Evolutionary conservation across 768 basidiomycete genomes (phyloP).

Genomic region (Boletus sp.): DNA sequence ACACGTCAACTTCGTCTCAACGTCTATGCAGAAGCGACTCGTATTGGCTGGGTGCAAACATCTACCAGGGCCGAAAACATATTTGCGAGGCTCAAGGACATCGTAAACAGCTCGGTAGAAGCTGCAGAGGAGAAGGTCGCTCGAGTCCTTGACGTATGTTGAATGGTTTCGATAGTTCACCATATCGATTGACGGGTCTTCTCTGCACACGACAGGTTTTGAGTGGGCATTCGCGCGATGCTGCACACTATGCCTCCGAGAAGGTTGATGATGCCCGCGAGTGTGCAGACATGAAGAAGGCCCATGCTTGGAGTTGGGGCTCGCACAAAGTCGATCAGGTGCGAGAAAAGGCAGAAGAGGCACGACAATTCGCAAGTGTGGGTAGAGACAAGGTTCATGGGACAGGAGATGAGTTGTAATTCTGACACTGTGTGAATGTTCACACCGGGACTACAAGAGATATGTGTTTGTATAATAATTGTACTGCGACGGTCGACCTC

Average conservation of each 20-base stretch:
- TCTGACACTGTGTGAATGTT: background rate
- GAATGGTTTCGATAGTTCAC: background rate
- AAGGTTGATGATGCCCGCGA: conserved; percentile 29
- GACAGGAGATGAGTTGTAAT: conserved; percentile 29
- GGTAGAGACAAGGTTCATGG: conserved; percentile 14
- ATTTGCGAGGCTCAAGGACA: conserved; percentile 59
- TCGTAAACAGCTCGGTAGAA: conserved; percentile 63
- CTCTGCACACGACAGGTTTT: conserved; percentile 30
- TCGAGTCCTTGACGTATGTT: conserved; percentile 37
- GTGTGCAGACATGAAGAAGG: conserved; percentile 17
- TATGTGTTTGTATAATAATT: background rate
- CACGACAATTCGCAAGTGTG: conserved; percentile 14
- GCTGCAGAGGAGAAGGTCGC: conserved; percentile 75
- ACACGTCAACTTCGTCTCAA: background rate
- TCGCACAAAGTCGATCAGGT: conserved; percentile 26
- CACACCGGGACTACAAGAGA: background rate
- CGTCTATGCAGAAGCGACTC: conserved; percentile 56
- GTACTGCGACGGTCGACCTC: background rate
- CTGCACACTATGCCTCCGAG: conserved; percentile 25
- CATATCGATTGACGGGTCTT: background rate
- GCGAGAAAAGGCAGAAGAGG: conserved; percentile 26
- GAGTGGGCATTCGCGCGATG: conserved; percentile 34
- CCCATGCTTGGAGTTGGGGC: conserved; percentile 13
- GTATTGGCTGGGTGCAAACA: conserved; percentile 75
- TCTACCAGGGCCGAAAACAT: conserved; percentile 53